These are phyloP conservation scores for Perilla frutescens DNA, from an alignment of 257 asterid species.

Conservation along the genomic window DNA sequence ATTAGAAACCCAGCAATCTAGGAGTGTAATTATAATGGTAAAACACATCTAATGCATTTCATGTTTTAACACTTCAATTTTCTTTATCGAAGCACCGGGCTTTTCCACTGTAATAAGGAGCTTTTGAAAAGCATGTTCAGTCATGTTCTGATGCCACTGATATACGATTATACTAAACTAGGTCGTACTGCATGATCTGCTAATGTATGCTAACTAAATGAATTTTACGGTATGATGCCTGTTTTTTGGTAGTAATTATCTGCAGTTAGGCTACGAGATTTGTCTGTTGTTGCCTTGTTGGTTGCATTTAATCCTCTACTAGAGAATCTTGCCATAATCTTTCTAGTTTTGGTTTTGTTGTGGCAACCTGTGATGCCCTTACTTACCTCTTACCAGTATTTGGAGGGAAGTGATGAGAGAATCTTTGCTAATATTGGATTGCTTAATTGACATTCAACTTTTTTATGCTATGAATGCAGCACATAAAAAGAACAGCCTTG, in stretches of 20 bases:
- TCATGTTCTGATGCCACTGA: neutral
- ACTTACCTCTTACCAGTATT: neutral
- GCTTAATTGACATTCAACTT: conserved; percentile 9
- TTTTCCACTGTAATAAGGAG: neutral
- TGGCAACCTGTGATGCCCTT: neutral
- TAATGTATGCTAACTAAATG: neutral
- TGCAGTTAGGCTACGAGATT: neutral
- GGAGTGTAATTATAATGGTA: neutral
- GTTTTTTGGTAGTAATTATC: neutral
- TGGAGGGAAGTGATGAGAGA: neutral
- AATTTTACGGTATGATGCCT: neutral
- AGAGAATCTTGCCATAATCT: neutral
- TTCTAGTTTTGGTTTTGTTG: neutral
- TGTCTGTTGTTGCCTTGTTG: neutral
- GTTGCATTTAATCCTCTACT: neutral
- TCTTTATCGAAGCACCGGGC: neutral
- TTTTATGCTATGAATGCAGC: conserved; percentile 53
- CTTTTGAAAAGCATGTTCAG: neutral
- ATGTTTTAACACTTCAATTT: neutral
- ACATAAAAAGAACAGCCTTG: conserved; percentile 76
- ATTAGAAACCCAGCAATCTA: neutral
- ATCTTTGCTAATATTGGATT: neutral
- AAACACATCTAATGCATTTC: neutral
- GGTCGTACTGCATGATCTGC: too few species aligned
- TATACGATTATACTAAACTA: too few species aligned